Evolutionary conservation across 495 filamentous ascomycete species (phyloP), one percentile per base, ranked within the genome.

Genomic region (Xylaria nigripes): DNA sequence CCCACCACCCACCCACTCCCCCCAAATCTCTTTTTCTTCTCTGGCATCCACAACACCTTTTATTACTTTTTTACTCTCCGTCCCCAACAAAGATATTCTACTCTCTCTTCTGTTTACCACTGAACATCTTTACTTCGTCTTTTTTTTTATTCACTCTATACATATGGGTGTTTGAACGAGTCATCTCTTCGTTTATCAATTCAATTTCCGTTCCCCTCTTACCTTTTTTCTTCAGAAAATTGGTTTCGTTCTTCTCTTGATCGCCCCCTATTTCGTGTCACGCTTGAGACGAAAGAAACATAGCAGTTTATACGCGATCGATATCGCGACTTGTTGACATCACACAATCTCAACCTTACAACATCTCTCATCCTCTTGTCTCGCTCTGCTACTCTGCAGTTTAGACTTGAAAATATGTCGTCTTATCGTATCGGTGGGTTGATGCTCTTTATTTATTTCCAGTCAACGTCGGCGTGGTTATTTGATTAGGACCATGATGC

Each of bases 381-480:
- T 13, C 40, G 22, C 43, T n/a, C 25, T 16, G 16, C 25, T 16
- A 24, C 44, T 42, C 24, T 48, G 32, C 45, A 18, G 18, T 54
- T 38, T 27, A 22, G 16, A 9, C 25, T 12, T 4, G 40, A 16
- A 48, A n/a, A 45, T 3, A 59, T 55, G 45, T 65, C 68, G 67
- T 62, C 63, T 50, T 70, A 70, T 38, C 69, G 69, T 55, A 62
- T 71, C 41, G 68, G 70, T 72, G 49, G 40, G 68, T 61, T 45
- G n/a, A 43, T 43, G n/a, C n/a, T n/a, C n/a, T 53, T 48, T 41
- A 27, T 54, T 46, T 24, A 29, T 45, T 47, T 24, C 27, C 29
- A 36, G 32, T 27, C 3, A 7, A 16, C 19, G 21, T 18, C 23
- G 13, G 16, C 23, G 22, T 47, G 21, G n/a, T 27, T 42, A 18